Conservation (phyloP, 2,329 filamentous ascomycete genomes). For the Aspergillus cejpii region DNA sequence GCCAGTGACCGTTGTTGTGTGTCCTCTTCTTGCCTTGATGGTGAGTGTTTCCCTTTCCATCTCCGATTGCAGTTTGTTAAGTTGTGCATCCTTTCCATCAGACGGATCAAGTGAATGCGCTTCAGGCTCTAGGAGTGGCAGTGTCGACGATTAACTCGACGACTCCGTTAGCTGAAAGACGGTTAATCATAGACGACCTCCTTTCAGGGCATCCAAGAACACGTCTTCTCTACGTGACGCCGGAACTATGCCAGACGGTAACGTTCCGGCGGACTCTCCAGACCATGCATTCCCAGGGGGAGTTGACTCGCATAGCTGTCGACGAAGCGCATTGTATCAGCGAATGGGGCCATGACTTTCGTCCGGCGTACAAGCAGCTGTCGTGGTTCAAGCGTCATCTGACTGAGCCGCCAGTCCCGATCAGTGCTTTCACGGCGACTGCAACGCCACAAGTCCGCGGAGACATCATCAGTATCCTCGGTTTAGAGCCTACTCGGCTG, state of each 20-base stretch:
- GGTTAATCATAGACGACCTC: constrained; percentile 69
- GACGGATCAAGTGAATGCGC: constrained; percentile 86
- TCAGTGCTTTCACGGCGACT: constrained; percentile 89
- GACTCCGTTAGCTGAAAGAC: constrained; percentile 59
- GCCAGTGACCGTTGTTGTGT: constrained; percentile 80
- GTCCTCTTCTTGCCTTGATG: constrained; percentile 84
- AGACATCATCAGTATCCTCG: constrained; percentile 74
- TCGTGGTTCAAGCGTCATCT: constrained; percentile 68
- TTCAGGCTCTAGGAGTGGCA: constrained; percentile 65
- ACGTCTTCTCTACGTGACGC: constrained; percentile 84
- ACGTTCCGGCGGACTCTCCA: constrained; percentile 68
- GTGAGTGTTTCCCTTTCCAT: constrained; percentile 38
- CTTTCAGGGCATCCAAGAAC: constrained; percentile 79
- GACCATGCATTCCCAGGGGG: constrained; percentile 68
- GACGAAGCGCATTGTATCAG: constrained; percentile 97
- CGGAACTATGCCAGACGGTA: constrained; percentile 73
- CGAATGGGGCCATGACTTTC: constrained; percentile 97
- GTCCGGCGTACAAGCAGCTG: constrained; percentile 81
- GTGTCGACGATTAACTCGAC: constrained; percentile 85
- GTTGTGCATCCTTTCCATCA: constrained; percentile 28
- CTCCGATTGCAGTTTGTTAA: not conserved
- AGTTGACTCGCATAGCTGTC: constrained; percentile 80
- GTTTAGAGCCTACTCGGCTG: constrained; percentile 57
- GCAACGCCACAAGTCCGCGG: constrained; percentile 71
- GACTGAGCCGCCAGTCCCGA: constrained; percentile 70